phyloP scores from a whole-genome alignment of 257 asterid genomes.

The Catharanthus roseus region DNA sequence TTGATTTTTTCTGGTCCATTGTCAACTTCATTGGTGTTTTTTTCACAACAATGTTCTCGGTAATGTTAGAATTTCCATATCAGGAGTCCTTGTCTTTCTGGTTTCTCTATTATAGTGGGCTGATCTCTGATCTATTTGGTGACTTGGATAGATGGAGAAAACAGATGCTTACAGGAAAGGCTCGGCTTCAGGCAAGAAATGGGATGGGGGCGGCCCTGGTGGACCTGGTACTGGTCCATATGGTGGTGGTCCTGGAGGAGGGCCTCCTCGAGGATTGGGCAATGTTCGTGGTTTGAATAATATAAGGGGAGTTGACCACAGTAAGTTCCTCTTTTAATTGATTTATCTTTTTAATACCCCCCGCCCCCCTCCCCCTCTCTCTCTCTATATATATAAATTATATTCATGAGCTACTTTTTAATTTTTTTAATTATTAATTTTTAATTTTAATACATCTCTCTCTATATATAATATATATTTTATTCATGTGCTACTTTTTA shows the following conservation, averaged over 20 bases:
- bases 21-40: constrained; percentile 62
- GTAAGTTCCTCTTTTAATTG: constrained; percentile 38
- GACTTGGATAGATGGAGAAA: constrained; percentile 68
- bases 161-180: constrained; percentile 76
- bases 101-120: not conserved
- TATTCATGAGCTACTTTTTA: not conserved
- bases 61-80: constrained; percentile 21
- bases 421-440: not conserved
- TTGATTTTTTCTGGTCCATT: constrained; percentile 79
- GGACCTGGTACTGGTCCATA: constrained; percentile 85
- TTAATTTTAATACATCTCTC: not conserved
- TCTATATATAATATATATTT: too few species aligned
- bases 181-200: constrained; percentile 84
- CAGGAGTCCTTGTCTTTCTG: not conserved
- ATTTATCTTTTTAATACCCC: not conserved
- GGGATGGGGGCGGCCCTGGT: constrained; percentile 96
- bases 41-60: constrained; percentile 90
- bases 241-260: constrained; percentile 92
- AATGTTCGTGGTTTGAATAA: constrained; percentile 59
- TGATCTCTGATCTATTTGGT: constrained; percentile 3
- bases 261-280: constrained; percentile 82
- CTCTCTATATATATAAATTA: too few species aligned
- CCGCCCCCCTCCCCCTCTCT: too few species aligned
- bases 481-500: not conserved
- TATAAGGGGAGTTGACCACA: constrained; percentile 81